Base-by-base conservation (phyloP, 805 yeast species). In the Candida chilensis region DNA sequence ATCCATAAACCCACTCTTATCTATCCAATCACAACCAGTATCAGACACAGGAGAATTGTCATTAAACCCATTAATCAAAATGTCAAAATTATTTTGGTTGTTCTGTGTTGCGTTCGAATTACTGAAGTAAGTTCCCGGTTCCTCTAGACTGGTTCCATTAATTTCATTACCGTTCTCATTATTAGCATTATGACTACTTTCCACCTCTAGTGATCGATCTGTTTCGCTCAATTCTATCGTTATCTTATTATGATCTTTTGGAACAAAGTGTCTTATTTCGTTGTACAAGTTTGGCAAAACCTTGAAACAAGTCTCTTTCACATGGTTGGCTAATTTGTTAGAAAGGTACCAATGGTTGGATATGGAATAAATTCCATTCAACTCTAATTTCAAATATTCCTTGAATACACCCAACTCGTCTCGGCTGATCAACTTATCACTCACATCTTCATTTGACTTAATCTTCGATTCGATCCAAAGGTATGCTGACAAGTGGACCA, bases 21-120 rank as follows among this genome's bases (percentile, higher is more conserved):
- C 77, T 27, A 70, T 67, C 75, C 76, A 70, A 38, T 70, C 72
- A 52, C 77, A 70, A 1, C 77, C 77, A 3, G 75, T 68, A 27
- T 69, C 75, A 5, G 67, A 48, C n/a, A 35, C 33, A 12, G 50
- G 50, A 6, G 41, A 35, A 15, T 25, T 32, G 36, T 7, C 29
- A 14, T 12, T 17, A 27, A 29, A 13, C 17, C 8, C 14, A 21
- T 39, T 29, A 17, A 40, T 28, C 8, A 8, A 24, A 11, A 24
- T 11, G 8, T 24, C 39, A 27, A 41, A 41, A 16, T 42, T 38
- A 11, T n/a, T n/a, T n/a, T n/a, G n/a, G n/a, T n/a, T n/a, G n/a
- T n/a, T n/a, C n/a, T n/a, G n/a, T n/a, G n/a, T n/a, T n/a, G n/a
- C n/a, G n/a, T n/a, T n/a, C n/a, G n/a, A n/a, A n/a, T n/a, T n/a